These are phyloP conservation scores for Gossypium thurberi DNA, from an alignment of 345 rosid genomes.

Conservation along the genomic window DNA sequence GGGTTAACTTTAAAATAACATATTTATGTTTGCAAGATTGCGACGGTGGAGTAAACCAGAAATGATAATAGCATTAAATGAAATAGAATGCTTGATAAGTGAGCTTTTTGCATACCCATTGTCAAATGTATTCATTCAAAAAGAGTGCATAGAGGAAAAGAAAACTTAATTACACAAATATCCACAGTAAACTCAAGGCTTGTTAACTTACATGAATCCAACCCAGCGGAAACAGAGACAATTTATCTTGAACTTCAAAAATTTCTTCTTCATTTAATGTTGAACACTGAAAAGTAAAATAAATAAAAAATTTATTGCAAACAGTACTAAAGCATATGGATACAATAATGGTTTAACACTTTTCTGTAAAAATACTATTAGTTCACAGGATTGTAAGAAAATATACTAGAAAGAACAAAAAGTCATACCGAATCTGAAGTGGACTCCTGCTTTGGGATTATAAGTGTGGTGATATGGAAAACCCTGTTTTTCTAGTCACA, in stretches of 20 bases:
- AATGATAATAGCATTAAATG: background rate
- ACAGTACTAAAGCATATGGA: background rate
- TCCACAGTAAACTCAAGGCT: background rate
- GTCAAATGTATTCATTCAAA: background rate
- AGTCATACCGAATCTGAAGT: conserved; percentile 84
- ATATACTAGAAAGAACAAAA: background rate
- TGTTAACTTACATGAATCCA: conserved; percentile 86
- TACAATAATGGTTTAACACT: background rate
- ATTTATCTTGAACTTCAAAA: conserved; percentile 82
- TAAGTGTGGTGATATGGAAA: conserved; percentile 86
- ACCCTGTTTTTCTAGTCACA: conserved; percentile 75
- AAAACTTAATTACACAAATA: background rate
- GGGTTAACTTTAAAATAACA: background rate
- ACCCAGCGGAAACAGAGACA: conserved; percentile 82
- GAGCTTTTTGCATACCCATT: background rate
- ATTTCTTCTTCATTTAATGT: conserved; percentile 91
- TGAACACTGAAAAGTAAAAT: conserved; percentile 48
- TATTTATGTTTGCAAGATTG: background rate
- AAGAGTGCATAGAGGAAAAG: background rate
- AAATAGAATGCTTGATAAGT: background rate
- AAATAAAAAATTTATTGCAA: background rate
- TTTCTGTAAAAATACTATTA: background rate
- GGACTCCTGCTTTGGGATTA: conserved; percentile 94
- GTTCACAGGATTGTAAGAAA: background rate
- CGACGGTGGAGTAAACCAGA: too few species aligned